Evolutionary conservation across 192 early-diverging fungal genomes (phyloP).

Genomic region (Coemansia sp.): DNA sequence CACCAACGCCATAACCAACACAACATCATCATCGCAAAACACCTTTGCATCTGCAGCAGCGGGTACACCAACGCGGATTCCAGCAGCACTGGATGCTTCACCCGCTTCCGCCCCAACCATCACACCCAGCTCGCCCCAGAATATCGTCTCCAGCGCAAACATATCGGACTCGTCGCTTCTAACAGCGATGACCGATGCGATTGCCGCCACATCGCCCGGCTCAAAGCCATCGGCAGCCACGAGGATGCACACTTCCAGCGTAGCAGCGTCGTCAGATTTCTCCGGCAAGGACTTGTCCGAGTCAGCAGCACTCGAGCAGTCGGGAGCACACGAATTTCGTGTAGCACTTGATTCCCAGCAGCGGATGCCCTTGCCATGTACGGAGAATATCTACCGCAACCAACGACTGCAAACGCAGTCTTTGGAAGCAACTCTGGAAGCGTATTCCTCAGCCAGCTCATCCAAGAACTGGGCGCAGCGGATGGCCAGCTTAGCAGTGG

Average conservation of each 20-base stretch:
- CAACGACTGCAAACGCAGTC: conserved; percentile 34
- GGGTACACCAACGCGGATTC: background rate
- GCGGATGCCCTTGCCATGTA: conserved; percentile 55
- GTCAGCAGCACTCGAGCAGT: conserved; percentile 59
- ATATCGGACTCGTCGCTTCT: conserved; percentile 13
- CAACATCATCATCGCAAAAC: conserved; percentile 4
- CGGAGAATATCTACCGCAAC: conserved; percentile 50
- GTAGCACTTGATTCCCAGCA: conserved; percentile 54
- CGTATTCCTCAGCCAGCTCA: conserved; percentile 51
- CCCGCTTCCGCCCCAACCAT: background rate
- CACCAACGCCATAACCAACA: conserved; percentile 26
- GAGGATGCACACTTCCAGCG: conserved; percentile 30
- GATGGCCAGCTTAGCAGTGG: conserved; percentile 44
- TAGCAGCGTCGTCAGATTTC: conserved; percentile 40
- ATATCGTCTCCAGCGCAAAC: background rate
- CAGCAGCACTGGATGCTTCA: conserved; percentile 9
- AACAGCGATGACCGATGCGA: conserved; percentile 20
- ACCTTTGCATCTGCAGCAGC: conserved; percentile 12
- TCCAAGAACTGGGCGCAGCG: conserved; percentile 54
- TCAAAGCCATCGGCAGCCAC: conserved; percentile 27
- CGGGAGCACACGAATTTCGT: conserved; percentile 46
- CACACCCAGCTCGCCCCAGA: background rate
- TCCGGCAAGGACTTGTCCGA: conserved; percentile 58
- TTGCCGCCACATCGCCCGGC: conserved; percentile 22
- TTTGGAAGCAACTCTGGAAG: conserved; percentile 42